These are phyloP conservation scores for Suillus subluteus DNA, from an alignment of 768 basidiomycete species.

Conservation along the genomic window DNA sequence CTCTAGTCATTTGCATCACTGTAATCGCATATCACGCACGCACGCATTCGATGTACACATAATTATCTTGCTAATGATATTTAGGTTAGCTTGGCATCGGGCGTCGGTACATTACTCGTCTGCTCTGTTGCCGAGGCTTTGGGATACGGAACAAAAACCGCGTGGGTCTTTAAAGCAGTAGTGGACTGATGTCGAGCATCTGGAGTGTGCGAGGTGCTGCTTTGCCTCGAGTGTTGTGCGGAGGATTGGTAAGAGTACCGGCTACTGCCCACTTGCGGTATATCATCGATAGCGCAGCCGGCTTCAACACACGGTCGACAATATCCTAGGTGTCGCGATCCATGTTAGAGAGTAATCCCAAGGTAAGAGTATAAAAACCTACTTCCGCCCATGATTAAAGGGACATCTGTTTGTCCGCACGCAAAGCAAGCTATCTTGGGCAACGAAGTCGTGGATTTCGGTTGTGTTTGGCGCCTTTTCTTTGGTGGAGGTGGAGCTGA, in stretches of 20 bases:
- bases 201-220: not conserved
- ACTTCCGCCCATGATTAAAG: constrained; percentile 78
- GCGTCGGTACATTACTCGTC: constrained; percentile 1
- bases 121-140: not conserved
- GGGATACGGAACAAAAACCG: constrained; percentile 1
- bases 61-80: constrained; percentile 6
- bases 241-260: constrained; percentile 5
- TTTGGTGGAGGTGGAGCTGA: constrained; percentile 36
- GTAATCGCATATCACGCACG: constrained; percentile 12
- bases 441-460: constrained; percentile 38
- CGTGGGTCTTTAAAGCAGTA: not conserved
- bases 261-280: constrained; percentile 25
- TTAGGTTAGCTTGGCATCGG: constrained; percentile 13
- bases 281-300: constrained; percentile 43
- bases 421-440: constrained; percentile 56
- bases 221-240: not conserved
- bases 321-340: constrained; percentile 47
- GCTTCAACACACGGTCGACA: constrained; percentile 70
- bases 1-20: constrained; percentile 16
- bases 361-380: constrained; percentile 34
- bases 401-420: constrained; percentile 71
- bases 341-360: constrained; percentile 2
- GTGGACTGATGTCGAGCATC: not conserved
- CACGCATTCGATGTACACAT: constrained; percentile 8
- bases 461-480: constrained; percentile 43